Evolutionary conservation across 305 asterid species (phyloP).

Genomic region (Fraxinus velutina): DNA sequence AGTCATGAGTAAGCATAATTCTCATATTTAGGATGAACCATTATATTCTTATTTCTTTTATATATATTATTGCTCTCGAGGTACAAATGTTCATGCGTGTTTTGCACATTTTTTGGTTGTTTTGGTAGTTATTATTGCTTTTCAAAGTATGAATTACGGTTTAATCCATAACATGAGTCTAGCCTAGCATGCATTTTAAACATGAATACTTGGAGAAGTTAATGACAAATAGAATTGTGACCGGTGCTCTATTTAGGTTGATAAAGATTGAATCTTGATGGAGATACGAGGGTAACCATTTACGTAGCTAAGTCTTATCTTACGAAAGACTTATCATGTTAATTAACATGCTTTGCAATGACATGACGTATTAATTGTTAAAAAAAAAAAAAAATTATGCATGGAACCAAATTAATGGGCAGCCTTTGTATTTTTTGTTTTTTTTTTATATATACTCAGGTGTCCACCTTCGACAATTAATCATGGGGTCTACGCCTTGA

Average conservation of each 20-base stretch:
- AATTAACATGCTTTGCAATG: neutral
- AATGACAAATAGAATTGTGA: neutral
- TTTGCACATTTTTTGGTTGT: neutral
- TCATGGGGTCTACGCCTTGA: too few relatives aligned
- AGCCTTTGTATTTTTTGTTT: too few relatives aligned
- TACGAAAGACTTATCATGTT: neutral
- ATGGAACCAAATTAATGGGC: neutral
- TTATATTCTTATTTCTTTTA: neutral
- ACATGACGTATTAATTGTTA: neutral
- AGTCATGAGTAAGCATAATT: neutral
- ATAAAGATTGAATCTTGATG: neutral
- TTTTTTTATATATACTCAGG: too few relatives aligned
- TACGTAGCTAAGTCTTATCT: too few relatives aligned
- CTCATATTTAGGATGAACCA: neutral
- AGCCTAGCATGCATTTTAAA: neutral
- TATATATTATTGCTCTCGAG: neutral
- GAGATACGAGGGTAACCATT: neutral
- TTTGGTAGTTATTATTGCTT: neutral
- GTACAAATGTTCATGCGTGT: neutral
- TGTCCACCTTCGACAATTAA: too few relatives aligned
- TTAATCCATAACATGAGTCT: neutral
- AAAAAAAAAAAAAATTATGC: neutral
- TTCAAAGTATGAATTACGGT: neutral
- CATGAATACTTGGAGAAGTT: neutral
- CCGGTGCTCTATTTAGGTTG: neutral